phyloP scores from a whole-genome alignment of 2,329 filamentous ascomycete genomes.

The Ophiostoma sp. region DNA sequence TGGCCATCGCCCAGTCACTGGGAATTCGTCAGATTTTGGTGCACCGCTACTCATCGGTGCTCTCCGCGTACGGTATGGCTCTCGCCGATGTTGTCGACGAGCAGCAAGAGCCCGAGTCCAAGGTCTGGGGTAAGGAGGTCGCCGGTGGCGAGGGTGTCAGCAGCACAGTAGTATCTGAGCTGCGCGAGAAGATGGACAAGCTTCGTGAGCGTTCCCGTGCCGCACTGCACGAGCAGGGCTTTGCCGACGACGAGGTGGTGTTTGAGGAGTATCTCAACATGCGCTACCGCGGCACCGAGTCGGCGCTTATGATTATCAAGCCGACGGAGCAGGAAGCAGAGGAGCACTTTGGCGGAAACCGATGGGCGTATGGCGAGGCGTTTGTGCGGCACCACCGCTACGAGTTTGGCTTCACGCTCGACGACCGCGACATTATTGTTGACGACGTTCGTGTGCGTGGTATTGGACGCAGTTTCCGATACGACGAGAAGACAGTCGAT shows the following conservation, averaged over 20 bases:
- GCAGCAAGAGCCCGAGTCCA: constrained; percentile 69
- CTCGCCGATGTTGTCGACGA: constrained; percentile 91
- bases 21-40: constrained; percentile 81
- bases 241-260: constrained; percentile 64
- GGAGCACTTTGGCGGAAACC: constrained; percentile 55
- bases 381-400: constrained; percentile 85
- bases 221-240: constrained; percentile 70
- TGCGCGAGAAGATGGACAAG: constrained; percentile 70
- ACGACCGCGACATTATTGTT: constrained; percentile 72
- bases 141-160: constrained; percentile 24
- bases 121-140: constrained; percentile 42
- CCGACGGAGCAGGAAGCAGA: constrained; percentile 58
- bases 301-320: constrained; percentile 81
- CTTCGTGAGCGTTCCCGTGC: constrained; percentile 68
- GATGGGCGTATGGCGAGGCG: constrained; percentile 77
- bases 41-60: constrained; percentile 79
- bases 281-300: constrained; percentile 85
- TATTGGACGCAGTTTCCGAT: constrained; percentile 81
- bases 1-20: constrained; percentile 80
- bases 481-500: constrained; percentile 74
- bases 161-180: constrained; percentile 49
- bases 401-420: constrained; percentile 85
- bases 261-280: constrained; percentile 95
- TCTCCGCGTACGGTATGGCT: constrained; percentile 90
- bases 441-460: constrained; percentile 70